phyloP scores from a whole-genome alignment of 768 basidiomycete species.

The Clathrus columnatus region DNA sequence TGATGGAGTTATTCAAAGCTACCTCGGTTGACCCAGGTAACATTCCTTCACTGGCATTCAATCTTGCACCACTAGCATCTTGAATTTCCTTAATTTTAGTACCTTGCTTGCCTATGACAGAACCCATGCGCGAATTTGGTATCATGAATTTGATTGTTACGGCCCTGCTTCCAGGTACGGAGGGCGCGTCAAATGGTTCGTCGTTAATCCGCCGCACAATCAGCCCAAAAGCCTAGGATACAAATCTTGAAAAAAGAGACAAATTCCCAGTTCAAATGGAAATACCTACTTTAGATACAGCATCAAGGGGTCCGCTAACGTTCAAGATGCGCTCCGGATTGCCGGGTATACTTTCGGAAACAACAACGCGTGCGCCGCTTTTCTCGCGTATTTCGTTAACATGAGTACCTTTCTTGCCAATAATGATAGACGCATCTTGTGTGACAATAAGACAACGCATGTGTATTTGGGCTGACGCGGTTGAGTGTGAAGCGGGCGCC shows the following conservation, averaged over 20 bases:
- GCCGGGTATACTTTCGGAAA: slow-evolving; percentile 96
- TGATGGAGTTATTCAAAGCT: slow-evolving; percentile 16
- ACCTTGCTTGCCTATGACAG: slow-evolving; percentile 95
- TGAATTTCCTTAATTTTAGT: slow-evolving; percentile 99
- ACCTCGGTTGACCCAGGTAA: slow-evolving; percentile 99
- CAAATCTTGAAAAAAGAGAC: background rate
- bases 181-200: slow-evolving; percentile 96
- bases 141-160: slow-evolving; percentile 99
- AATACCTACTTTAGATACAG: slow-evolving; percentile 85
- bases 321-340: slow-evolving; percentile 99
- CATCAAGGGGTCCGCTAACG: slow-evolving; percentile 92
- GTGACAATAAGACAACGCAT: slow-evolving; percentile 99
- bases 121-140: slow-evolving; percentile 98
- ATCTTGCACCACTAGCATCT: slow-evolving; percentile 90
- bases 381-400: slow-evolving; percentile 99
- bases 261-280: background rate
- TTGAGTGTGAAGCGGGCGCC: slow-evolving; percentile 26
- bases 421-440: slow-evolving; percentile 98
- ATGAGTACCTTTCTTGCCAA: slow-evolving; percentile 90
- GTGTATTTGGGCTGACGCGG: slow-evolving; percentile 77
- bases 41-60: slow-evolving; percentile 98
- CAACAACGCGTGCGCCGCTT: slow-evolving; percentile 91
- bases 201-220: slow-evolving; percentile 99
- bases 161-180: slow-evolving; percentile 93
- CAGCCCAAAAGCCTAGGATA: slow-evolving; percentile 83